A percentile compares a stretch with the other conserved stretches of the same genome.
phyloP scores from a whole-genome alignment of 2,329 filamentous ascomycete genomes.

The Blumeria graminis region DNA sequence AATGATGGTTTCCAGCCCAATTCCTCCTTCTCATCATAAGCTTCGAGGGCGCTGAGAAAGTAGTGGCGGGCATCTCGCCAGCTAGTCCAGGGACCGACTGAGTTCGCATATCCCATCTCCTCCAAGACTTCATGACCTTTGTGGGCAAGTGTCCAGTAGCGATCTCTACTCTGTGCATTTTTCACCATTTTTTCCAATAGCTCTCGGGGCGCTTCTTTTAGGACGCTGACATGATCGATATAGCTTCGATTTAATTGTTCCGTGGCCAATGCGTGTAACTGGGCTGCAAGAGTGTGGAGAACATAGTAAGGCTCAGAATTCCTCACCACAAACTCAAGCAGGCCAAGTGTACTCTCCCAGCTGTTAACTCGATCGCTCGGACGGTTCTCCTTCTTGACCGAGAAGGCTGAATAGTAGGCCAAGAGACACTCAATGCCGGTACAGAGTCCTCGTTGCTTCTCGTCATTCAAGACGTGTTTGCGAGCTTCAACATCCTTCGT shows the following conservation, averaged over 20 bases:
- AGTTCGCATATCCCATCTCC: constrained; percentile 14
- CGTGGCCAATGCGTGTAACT: constrained; percentile 22
- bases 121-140: constrained; percentile 15
- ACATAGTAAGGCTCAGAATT: constrained; percentile 16
- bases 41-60: constrained; percentile 19
- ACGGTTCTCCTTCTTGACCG: constrained; percentile 4
- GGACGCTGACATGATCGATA: constrained; percentile 11
- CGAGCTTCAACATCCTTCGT: constrained; percentile 1
- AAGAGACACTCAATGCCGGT: constrained; percentile 12
- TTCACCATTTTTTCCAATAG: constrained; percentile 14
- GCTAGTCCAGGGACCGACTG: constrained; percentile 18
- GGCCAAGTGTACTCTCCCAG: constrained; percentile 23
- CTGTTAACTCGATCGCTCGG: constrained; percentile 7
- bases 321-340: constrained; percentile 21
- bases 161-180: constrained; percentile 13
- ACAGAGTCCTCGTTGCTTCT: constrained; percentile 10
- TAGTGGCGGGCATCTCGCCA: constrained; percentile 22
- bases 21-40: constrained; percentile 22
- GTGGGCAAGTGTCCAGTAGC: constrained; percentile 5
- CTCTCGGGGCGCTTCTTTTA: not conserved
- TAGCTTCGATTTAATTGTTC: constrained; percentile 17
- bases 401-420: constrained; percentile 13
- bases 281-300: constrained; percentile 20
- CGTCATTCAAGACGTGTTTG: constrained; percentile 5
- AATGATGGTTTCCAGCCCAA: constrained; percentile 14